Evolutionary conservation across 306 rosid genomes (phyloP).

Genomic region (Malus sieversii): DNA sequence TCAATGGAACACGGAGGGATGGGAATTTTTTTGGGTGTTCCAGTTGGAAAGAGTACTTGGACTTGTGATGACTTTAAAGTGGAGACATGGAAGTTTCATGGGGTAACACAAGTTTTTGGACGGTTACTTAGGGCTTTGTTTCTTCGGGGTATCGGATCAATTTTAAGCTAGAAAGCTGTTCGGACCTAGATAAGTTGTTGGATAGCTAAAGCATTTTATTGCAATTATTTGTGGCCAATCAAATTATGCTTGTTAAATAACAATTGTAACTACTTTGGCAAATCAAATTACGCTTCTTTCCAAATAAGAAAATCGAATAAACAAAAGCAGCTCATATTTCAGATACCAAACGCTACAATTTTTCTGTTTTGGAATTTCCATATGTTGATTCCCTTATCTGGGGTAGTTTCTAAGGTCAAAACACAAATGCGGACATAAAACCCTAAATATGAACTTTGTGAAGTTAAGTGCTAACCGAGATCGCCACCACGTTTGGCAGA

Average conservation of each 20-base stretch:
- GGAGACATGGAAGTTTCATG: background rate
- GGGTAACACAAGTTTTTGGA: background rate
- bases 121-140: background rate
- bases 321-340: background rate
- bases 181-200: background rate
- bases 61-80: background rate
- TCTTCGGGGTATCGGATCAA: background rate
- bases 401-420: background rate
- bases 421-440: background rate
- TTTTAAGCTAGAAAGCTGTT: background rate
- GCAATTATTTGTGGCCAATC: background rate
- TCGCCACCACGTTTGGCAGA: constrained; percentile 98
- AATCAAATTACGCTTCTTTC: background rate
- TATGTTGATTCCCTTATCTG: background rate
- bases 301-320: background rate
- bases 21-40: background rate
- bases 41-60: background rate
- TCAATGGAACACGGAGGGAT: background rate
- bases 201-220: background rate
- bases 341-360: background rate
- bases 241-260: background rate
- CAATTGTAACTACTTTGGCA: background rate
- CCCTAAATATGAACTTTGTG: background rate
- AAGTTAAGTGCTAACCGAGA: constrained; percentile 45
- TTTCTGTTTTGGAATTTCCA: background rate